Conservation (phyloP, 352 stramenopile species). For the Blastocystis sp. region DNA sequence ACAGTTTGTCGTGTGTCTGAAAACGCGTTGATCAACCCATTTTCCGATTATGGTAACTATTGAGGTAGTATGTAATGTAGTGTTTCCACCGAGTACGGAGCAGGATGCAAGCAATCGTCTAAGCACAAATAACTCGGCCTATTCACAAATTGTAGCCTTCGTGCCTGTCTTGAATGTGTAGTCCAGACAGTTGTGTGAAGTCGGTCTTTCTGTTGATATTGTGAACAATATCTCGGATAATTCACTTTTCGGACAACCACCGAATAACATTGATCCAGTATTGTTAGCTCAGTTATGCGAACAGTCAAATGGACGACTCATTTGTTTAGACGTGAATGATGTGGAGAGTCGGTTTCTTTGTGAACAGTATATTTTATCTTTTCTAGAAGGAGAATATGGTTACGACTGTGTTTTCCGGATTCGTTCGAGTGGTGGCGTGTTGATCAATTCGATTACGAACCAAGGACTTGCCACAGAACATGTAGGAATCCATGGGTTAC, state of each 20-base stretch:
- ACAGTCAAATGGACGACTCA: neutral
- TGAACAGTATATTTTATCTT: neutral
- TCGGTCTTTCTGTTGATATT: neutral
- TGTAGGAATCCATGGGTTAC: constrained; percentile 14
- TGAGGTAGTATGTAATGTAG: neutral
- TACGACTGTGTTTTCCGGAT: constrained; percentile 36
- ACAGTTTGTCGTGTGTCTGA: neutral
- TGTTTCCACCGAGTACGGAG: neutral
- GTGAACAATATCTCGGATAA: constrained; percentile 33
- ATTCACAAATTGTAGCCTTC: neutral
- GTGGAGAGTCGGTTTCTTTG: neutral
- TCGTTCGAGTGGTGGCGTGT: constrained; percentile 14
- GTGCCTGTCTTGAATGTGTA: neutral
- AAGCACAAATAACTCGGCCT: neutral
- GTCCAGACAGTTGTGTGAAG: neutral
- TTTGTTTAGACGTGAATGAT: constrained; percentile 8
- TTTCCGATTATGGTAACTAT: neutral
- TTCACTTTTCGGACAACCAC: neutral
- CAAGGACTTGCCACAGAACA: neutral
- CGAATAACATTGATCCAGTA: constrained; percentile 18
- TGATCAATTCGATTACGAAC: neutral
- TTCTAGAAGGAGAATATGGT: neutral
- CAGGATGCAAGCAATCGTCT: constrained; percentile 38
- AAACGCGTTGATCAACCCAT: neutral
- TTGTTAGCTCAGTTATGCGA: neutral